Percentiles rank a stretch among this genome's conserved stretches.
phyloP scores from a whole-genome alignment of 2,329 filamentous ascomycete species.

The Colletotrichum lentis region DNA sequence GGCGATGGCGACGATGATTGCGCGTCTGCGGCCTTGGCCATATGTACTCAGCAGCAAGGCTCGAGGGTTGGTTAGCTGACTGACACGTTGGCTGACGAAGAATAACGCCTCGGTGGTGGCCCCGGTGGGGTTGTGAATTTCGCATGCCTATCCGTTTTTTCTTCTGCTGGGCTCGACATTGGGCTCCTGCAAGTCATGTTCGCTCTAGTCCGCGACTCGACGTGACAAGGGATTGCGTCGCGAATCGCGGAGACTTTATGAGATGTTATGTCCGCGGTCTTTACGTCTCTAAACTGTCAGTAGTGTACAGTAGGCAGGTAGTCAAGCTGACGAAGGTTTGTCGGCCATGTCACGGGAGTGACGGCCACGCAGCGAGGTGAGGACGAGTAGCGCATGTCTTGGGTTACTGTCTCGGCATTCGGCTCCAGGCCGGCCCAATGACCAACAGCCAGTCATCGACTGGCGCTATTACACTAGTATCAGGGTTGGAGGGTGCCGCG shows the following conservation, averaged over 20 bases:
- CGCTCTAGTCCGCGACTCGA: not conserved
- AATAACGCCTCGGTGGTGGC: slow-evolving; percentile 2
- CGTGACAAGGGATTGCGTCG: no score
- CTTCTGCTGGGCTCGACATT: not conserved
- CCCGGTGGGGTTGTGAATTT: slow-evolving; percentile 10
- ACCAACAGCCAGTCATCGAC: not conserved
- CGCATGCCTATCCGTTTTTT: not conserved
- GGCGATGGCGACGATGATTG: slow-evolving; percentile 39
- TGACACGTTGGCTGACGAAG: not conserved
- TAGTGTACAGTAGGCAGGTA: no score
- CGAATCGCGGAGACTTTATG: not conserved
- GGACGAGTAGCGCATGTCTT: slow-evolving; percentile 15
- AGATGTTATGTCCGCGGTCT: not conserved
- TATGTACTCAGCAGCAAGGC: slow-evolving; percentile 8
- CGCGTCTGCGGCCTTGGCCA: slow-evolving; percentile 38
- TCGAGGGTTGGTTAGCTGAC: slow-evolving; percentile 19
- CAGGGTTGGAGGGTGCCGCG: not conserved
- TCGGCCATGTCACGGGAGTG: slow-evolving; percentile 16
- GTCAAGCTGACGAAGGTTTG: slow-evolving; percentile 12
- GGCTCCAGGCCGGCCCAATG: slow-evolving; percentile 1
- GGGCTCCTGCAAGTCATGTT: slow-evolving; percentile 7
- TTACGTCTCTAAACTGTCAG: no score
- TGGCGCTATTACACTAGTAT: not conserved
- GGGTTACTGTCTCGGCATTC: slow-evolving; percentile 31
- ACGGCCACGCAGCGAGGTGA: not conserved